phyloP scores from a whole-genome alignment of 2,329 filamentous ascomycete species.

The Didymella exigua region DNA sequence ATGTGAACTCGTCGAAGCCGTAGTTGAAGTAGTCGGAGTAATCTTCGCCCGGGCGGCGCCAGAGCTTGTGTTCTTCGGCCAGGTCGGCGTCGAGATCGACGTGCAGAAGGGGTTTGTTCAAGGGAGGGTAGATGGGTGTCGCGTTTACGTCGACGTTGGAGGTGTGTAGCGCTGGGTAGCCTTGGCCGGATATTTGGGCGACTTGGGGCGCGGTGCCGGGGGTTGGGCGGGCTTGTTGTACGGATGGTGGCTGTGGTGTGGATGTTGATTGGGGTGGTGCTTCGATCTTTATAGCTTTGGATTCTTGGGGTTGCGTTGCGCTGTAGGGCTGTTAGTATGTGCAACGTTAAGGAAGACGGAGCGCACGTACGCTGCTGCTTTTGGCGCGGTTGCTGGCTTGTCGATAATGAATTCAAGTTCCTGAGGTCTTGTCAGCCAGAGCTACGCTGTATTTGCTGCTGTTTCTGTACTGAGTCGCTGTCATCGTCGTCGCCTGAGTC shows the following conservation, averaged over 20 bases:
- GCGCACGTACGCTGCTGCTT: conserved; percentile 42
- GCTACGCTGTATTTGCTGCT: conserved; percentile 6
- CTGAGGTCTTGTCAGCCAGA: conserved; percentile 42
- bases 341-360: background rate
- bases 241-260: conserved; percentile 21
- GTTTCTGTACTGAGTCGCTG: conserved; percentile 49
- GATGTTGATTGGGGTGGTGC: conserved; percentile 36
- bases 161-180: conserved; percentile 69
- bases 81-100: conserved; percentile 60
- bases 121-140: conserved; percentile 75
- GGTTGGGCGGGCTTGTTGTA: conserved; percentile 18
- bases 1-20: conserved; percentile 97
- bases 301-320: conserved; percentile 35
- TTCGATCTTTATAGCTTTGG: conserved; percentile 49
- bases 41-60: conserved; percentile 92
- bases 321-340: conserved; percentile 29
- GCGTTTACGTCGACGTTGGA: conserved; percentile 85
- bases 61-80: conserved; percentile 81
- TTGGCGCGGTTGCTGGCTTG: conserved; percentile 49
- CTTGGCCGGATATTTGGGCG: conserved; percentile 35
- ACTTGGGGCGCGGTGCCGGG: conserved; percentile 32
- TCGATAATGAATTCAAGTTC: conserved; percentile 62
- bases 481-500: conserved; percentile 54
- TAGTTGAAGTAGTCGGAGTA: conserved; percentile 99
- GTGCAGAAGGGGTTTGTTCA: conserved; percentile 73